Evolutionary conservation across 805 yeast genomes (phyloP).

Genomic region (Saccharomycopsis synnaedendra): DNA sequence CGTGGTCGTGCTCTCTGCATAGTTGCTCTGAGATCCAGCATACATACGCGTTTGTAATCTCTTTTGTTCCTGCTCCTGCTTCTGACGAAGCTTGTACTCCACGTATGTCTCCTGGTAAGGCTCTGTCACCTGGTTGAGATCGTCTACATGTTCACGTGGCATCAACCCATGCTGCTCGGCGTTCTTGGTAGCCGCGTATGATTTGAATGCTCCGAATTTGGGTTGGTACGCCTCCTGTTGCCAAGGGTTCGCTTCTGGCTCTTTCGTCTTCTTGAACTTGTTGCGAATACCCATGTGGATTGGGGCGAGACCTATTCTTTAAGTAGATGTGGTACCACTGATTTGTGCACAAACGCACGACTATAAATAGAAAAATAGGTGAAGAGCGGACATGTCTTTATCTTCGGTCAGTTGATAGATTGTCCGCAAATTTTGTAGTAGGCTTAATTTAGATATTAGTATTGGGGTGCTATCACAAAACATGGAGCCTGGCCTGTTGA

Average conservation of each 20-base stretch:
- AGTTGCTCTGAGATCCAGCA: slow-evolving; percentile 1
- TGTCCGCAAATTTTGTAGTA: no score
- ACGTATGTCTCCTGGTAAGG: slow-evolving; percentile 14
- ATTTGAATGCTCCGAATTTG: slow-evolving; percentile 10
- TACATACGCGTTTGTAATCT: background rate
- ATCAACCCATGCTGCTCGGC: background rate
- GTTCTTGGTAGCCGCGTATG: slow-evolving; percentile 1
- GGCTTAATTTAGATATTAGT: no score
- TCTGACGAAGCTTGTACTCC: slow-evolving; percentile 11
- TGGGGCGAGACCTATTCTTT: no score
- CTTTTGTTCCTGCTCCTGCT: slow-evolving; percentile 3
- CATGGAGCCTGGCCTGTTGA: no score
- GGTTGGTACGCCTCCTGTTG: background rate
- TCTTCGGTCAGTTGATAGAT: no score
- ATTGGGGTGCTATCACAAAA: no score
- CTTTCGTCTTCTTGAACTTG: slow-evolving; percentile 3
- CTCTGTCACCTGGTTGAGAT: slow-evolving; percentile 1
- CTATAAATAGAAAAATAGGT: no score
- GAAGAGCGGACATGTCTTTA: no score
- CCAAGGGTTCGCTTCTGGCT: slow-evolving; percentile 1
- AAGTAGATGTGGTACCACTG: no score
- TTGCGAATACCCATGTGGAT: slow-evolving; percentile 2
- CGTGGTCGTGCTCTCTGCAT: background rate
- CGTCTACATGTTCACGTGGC: background rate
- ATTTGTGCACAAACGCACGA: no score